phyloP scores from a whole-genome alignment of 2,329 filamentous ascomycete genomes.

The Nemania serpens region DNA sequence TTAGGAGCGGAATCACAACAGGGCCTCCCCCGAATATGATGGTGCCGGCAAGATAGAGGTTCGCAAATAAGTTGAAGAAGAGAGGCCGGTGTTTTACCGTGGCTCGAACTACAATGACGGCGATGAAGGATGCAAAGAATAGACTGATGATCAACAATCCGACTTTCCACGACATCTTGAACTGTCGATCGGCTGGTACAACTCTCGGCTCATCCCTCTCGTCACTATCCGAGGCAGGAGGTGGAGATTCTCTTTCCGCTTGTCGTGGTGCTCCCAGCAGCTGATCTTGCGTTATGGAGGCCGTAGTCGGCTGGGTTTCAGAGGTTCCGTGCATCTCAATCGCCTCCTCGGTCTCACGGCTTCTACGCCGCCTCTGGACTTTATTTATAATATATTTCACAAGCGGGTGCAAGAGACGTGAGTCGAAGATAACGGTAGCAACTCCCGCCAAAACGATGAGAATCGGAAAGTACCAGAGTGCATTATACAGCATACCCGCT shows the following conservation, averaged over 20 bases:
- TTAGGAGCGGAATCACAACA: slow-evolving; percentile 66
- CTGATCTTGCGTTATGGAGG: not conserved
- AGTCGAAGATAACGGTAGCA: slow-evolving; percentile 60
- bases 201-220: slow-evolving; percentile 37
- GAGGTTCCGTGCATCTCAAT: not conserved
- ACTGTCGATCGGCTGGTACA: slow-evolving; percentile 38
- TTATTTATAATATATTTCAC: slow-evolving; percentile 7
- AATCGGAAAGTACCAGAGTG: slow-evolving; percentile 75
- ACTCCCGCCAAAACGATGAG: slow-evolving; percentile 63
- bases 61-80: slow-evolving; percentile 67
- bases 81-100: slow-evolving; percentile 48
- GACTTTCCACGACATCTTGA: slow-evolving; percentile 50
- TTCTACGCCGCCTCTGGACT: not conserved
- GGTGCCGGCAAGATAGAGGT: slow-evolving; percentile 75
- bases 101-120: slow-evolving; percentile 57
- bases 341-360: not conserved
- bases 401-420: slow-evolving; percentile 52
- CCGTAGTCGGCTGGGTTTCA: not conserved
- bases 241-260: not conserved
- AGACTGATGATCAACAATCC: slow-evolving; percentile 48
- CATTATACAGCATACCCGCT: slow-evolving; percentile 71
- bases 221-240: not conserved
- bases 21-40: slow-evolving; percentile 69
- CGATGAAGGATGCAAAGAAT: slow-evolving; percentile 62
- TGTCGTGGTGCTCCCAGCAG: not conserved